Evolutionary conservation across 139 green algal species (phyloP), one percentile per base, ranked within the genome.

Genomic region (Chlorella sp.): DNA sequence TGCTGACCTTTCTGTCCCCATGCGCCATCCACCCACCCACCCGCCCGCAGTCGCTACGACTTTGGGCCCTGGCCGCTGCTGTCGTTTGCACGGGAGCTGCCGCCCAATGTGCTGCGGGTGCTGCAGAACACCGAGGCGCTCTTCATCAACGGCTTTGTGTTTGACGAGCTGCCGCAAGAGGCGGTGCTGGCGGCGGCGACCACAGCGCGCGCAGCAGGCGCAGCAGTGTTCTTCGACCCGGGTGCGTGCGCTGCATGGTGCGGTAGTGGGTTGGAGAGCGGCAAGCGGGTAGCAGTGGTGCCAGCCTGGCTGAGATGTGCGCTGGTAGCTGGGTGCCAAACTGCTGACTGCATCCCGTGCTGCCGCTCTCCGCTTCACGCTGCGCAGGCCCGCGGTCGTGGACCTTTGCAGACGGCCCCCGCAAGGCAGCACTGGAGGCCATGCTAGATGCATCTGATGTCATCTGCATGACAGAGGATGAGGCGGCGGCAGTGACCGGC

Each of bases 1-100:
- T 30, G 4, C 15, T 28, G 12, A 44, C 34, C 17, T 30, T 74
- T 11, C 36, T 32, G 16, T 18, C 21, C 39, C 65, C 34, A n/a
- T 5, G 28, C 9, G n/a, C 64, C 4, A n/a, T n/a, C 64, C 23
- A 4, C 20, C 17, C 17, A 11, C 32, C 34, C 18, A 17, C 34
- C 32, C 12, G 9, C 13, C 15, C 60, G 76, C 90, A 95, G 90
- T 86, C 84, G 85, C 17, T 99, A 98, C 64, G 95, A 99, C 83
- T 97, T 99, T 89, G 94, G 95, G 0, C 96, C 96, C 3, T 98
- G 95, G 93, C 96, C 96, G 32, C 83, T 99, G 81, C 92, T 98
- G 80, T 62, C 86, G 7, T 91, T 92, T 21, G 89, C 94, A 0
- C 75, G 83, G 25, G 6, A 36, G 25, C 78, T 89, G 32, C 23